Evolutionary conservation across 2,329 filamentous ascomycete species (phyloP), one percentile per base, ranked within the genome.

Genomic region (Diplodia intermedia): DNA sequence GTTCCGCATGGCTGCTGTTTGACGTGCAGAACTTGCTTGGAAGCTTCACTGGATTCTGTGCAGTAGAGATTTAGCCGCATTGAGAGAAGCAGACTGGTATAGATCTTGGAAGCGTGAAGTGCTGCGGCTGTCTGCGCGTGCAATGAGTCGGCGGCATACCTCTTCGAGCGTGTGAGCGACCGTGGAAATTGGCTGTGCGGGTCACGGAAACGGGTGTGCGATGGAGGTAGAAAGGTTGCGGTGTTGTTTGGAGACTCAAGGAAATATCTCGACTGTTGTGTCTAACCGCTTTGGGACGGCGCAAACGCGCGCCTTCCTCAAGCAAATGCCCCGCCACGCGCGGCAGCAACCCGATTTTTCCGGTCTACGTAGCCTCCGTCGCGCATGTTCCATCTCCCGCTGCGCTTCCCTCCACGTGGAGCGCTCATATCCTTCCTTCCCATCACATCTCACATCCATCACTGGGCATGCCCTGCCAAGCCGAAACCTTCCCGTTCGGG

Each of bases 271-370:
- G 33, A 47, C 18, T 54, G 62, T 55, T 47, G 38, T 14, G 36
- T 65, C 50, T 65, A 65, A 55, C 62, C 62, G 52, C 15, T 31
- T 65, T 47, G 33, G 62, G 62, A 7, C 14, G 26, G 23, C 33
- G 62, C 62, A 43, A 54, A 65, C 62, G 62, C 49, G 31, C 31
- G 20, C 15, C 50, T 65, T n/a, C 29, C 29, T 29, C 49, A 62
- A 33, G 18, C 40, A 62, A 61, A 29, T 6, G 23, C 23, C 14
- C 14, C 9, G 23, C 18, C 57, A 36, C 57, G 18, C 50, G 43
- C 29, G 8, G 43, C 54, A n/a, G 18, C 12, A n/a, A 47, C 43
- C 8, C n/a, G 43, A 8, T 47, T 20, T 9, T 8, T 20, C 43
- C 43, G n/a, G n/a, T 11, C 43, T 14, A 47, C 9, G 43, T 47